These are phyloP conservation scores for Chalciporus piperatus DNA, from an alignment of 768 basidiomycete genomes.

Conservation along the genomic window DNA sequence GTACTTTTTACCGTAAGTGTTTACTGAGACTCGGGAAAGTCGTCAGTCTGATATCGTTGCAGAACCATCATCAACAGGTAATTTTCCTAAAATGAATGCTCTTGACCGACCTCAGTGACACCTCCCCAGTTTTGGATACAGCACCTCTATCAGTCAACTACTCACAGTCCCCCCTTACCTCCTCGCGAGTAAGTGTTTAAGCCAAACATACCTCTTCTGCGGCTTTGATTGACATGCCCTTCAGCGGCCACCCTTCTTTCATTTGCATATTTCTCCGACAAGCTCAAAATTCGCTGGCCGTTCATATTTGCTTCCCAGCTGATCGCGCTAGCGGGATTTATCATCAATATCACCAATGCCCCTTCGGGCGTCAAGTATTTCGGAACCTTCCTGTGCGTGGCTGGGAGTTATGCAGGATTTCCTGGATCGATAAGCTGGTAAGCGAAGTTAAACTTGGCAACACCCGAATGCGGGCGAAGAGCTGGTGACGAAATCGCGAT, in stretches of 20 bases:
- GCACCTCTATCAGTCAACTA: conserved; percentile 55
- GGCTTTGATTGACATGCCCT: neutral
- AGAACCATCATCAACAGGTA: conserved; percentile 62
- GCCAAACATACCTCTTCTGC: neutral
- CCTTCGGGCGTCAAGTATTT: conserved; percentile 62
- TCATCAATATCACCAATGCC: conserved; percentile 58
- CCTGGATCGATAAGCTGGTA: conserved; percentile 65
- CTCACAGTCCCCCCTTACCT: conserved; percentile 69
- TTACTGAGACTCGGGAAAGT: neutral
- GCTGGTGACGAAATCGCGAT: no score
- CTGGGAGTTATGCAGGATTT: conserved; percentile 56
- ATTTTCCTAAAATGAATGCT: neutral
- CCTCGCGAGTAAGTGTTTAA: conserved; percentile 47
- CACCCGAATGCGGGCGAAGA: no score
- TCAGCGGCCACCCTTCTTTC: conserved; percentile 50
- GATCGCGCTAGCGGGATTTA: conserved; percentile 55
- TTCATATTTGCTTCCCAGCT: conserved; percentile 55
- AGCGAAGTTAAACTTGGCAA: neutral
- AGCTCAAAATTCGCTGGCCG: conserved; percentile 48
- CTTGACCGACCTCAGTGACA: conserved; percentile 1
- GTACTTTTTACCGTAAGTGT: conserved; percentile 63
- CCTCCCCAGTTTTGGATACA: conserved; percentile 54
- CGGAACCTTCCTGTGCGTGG: conserved; percentile 66
- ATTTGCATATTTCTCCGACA: conserved; percentile 61
- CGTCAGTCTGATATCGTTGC: neutral